Conservation (phyloP, 345 rosid species). For the Heritiera littoralis region DNA sequence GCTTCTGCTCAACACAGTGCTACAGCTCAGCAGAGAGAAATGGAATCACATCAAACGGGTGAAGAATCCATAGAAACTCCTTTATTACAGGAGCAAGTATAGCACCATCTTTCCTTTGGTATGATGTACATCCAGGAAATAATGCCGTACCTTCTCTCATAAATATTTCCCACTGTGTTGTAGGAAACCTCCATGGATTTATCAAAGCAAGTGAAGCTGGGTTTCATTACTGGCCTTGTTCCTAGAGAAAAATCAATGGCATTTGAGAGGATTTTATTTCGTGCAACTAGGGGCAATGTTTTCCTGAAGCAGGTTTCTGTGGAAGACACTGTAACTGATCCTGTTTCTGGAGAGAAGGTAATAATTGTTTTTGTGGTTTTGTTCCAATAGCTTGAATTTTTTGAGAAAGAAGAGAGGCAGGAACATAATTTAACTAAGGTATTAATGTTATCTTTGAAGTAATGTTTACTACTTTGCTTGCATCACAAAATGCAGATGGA, state of each 20-base stretch:
- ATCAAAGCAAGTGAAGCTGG: conserved; percentile 90
- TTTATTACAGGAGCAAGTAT: conserved; percentile 67
- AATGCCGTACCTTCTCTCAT: conserved; percentile 8
- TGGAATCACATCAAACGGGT: conserved; percentile 49
- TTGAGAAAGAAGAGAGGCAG: background rate
- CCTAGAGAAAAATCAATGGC: conserved; percentile 86
- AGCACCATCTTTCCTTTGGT: conserved; percentile 17
- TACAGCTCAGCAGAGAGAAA: conserved; percentile 71
- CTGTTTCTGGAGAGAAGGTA: conserved; percentile 93
- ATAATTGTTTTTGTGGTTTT: conserved; percentile 5
- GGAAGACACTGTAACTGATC: conserved; percentile 81
- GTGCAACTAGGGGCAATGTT: conserved; percentile 97
- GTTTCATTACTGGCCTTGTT: conserved; percentile 86
- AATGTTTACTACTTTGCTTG: background rate
- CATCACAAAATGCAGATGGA: background rate
- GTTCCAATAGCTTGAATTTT: conserved; percentile 9
- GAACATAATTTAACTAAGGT: background rate
- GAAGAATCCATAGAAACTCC: conserved; percentile 77
- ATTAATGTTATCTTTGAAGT: background rate
- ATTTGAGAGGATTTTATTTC: conserved; percentile 93
- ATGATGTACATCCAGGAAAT: background rate
- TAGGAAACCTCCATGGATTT: conserved; percentile 68
- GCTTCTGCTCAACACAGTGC: conserved; percentile 74
- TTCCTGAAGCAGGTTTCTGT: conserved; percentile 62
- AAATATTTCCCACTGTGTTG: conserved; percentile 14